Conservation (phyloP, 1,139 yeast species). For the Keqinozyma sinolaborantium region DNA sequence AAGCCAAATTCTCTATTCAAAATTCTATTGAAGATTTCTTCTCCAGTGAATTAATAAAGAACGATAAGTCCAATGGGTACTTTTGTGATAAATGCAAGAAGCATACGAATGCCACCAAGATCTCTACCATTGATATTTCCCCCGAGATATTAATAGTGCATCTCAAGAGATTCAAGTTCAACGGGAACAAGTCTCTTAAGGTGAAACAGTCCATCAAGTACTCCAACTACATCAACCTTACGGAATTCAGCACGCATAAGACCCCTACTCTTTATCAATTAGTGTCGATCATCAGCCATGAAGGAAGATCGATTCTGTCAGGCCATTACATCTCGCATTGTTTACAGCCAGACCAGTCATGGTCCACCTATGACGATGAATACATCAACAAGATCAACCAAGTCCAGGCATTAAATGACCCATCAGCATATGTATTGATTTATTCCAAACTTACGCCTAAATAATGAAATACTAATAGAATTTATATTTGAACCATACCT, state of each 20-base stretch:
- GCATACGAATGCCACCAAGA: constrained; percentile 74
- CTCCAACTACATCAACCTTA: constrained; percentile 71
- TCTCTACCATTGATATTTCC: constrained; percentile 69
- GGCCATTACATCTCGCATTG: constrained; percentile 95
- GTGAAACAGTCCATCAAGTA: constrained; percentile 84
- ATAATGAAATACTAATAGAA: constrained; percentile 3
- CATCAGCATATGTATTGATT: constrained; percentile 84
- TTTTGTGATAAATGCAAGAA: constrained; percentile 83
- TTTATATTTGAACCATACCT: not conserved
- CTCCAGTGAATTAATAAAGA: constrained; percentile 69
- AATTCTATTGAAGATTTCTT: constrained; percentile 77
- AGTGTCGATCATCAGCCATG: constrained; percentile 87
- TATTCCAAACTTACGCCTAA: constrained; percentile 67
- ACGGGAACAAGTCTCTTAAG: constrained; percentile 71
- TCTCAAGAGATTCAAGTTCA: constrained; percentile 85
- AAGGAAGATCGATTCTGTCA: constrained; percentile 85
- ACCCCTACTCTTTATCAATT: constrained; percentile 65
- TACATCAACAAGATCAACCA: constrained; percentile 72
- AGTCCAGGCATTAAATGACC: constrained; percentile 71
- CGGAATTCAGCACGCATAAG: constrained; percentile 52
- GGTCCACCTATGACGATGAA: constrained; percentile 96
- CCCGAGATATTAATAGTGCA: constrained; percentile 89
- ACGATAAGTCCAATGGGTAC: constrained; percentile 71
- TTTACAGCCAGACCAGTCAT: constrained; percentile 83
- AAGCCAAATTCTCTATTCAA: constrained; percentile 53